Evolutionary conservation across 331 rosid species (phyloP), one percentile per base, ranked within the genome.

Genomic region (Malus hybrid): DNA sequence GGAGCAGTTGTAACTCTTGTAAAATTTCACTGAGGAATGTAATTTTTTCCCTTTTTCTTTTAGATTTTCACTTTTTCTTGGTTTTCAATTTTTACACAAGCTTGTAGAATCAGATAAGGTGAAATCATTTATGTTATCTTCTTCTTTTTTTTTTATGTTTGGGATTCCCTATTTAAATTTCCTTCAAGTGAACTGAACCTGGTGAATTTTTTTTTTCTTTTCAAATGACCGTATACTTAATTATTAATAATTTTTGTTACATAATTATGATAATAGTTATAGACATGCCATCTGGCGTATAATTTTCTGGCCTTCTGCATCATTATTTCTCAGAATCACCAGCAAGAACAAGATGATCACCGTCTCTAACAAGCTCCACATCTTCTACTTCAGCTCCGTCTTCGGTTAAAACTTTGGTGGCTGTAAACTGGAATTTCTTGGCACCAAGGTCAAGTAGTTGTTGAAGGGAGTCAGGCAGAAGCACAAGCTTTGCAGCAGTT

Each of bases 331-430:
- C 74, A 22, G 14, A 65, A 50, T 73, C 76, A 31, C 75, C 32
- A 29, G 70, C 87, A 77, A 93, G 79, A 76, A 84, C 20, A 73
- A 93, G 90, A 76, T 84, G 86, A 70, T 93, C 98, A 18, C 96
- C 97, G 63, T 93, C 98, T 85, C 97, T 84, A 20, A 93, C 62
- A 56, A 93, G 80, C 65, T 83, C 62, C 65, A 89, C 83, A 39
- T 93, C 90, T 15, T 90, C 98, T 57, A 93, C 50, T 89, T 86
- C 86, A 75, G 98, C 97, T 73, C 97, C 90, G 55, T 89, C 90
- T 78, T 7, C 18, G 15, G 87, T 91, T 78, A 91, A 80, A 71
- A 93, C 76, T 77, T 80, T 88, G 65, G 86, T 76, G 36, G 90
- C 65, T 54, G 70, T 62, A 33, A 88, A 61, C 54, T 78, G 87